phyloP scores from a whole-genome alignment of 2,329 filamentous ascomycete genomes.

The Fusarium stilboides region DNA sequence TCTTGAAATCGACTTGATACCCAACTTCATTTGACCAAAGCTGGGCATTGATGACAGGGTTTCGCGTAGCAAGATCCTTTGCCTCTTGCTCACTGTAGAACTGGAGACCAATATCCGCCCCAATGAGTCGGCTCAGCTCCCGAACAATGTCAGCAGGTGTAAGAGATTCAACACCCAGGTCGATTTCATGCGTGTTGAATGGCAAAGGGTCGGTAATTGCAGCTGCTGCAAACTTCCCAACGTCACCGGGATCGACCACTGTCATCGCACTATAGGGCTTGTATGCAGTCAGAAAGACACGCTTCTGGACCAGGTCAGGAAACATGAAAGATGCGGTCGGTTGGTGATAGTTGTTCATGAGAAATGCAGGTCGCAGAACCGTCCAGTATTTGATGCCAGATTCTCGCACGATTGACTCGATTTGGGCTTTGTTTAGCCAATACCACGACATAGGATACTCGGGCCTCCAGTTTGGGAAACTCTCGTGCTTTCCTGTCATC shows the following conservation, averaged over 20 bases:
- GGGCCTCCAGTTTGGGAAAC: neutral
- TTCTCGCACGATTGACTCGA: neutral
- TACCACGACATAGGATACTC: neutral
- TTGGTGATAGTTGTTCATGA: neutral
- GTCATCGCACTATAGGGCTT: neutral
- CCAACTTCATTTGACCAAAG: conserved; percentile 1
- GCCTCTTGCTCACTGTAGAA: neutral
- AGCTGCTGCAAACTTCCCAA: neutral
- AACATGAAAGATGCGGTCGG: neutral
- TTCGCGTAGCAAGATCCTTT: neutral
- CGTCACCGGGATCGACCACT: neutral
- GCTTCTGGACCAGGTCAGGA: neutral
- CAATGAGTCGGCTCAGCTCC: neutral
- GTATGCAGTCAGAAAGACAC: neutral
- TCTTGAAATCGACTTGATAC: neutral
- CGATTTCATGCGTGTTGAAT: neutral
- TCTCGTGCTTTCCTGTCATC: neutral
- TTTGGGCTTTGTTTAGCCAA: neutral
- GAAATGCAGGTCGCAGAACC: neutral
- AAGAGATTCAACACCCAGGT: neutral
- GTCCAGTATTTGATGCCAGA: neutral
- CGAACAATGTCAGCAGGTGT: neutral
- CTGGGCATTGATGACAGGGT: neutral
- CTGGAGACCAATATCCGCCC: neutral
- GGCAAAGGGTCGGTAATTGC: neutral